Evolutionary conservation across 225 moss, liverwort and hornwort genomes (phyloP).

Genomic region (Physcomitrium patens): DNA sequence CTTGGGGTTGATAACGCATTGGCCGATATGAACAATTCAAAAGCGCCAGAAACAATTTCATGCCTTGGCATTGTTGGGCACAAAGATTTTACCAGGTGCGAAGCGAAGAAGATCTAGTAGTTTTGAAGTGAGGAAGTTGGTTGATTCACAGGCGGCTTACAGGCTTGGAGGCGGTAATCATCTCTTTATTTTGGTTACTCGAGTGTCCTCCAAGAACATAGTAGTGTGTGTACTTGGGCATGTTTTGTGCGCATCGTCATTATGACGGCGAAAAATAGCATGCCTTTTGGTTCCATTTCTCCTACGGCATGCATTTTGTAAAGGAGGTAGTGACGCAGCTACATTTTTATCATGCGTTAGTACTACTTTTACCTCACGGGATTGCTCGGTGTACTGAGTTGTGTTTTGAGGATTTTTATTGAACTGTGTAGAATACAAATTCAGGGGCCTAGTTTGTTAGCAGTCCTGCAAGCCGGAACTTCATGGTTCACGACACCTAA

Average conservation of each 20-base stretch:
- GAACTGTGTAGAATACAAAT: background rate
- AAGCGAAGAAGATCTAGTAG: slow-evolving; percentile 18
- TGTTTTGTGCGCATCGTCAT: slow-evolving; percentile 7
- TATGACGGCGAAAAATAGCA: background rate
- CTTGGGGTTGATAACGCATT: background rate
- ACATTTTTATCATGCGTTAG: too few species aligned
- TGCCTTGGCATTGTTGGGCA: background rate
- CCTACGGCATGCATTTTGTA: too few species aligned
- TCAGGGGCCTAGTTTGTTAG: background rate
- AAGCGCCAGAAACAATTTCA: slow-evolving; percentile 2
- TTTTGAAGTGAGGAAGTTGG: too few species aligned
- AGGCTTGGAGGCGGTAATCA: too few species aligned
- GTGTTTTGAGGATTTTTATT: background rate
- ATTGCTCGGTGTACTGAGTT: background rate
- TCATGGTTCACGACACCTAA: background rate
- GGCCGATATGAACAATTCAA: background rate
- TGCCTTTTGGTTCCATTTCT: background rate
- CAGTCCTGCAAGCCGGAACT: background rate
- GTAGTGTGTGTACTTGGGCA: too few species aligned
- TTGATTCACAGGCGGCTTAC: too few species aligned
- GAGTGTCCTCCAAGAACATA: too few species aligned
- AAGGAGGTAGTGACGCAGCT: too few species aligned
- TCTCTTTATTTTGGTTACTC: too few species aligned
- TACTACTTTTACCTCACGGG: too few species aligned
- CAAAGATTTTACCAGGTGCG: slow-evolving; percentile 8